Conservation (phyloP, 257 asterid genomes). For the Gentiana dahurica region DNA sequence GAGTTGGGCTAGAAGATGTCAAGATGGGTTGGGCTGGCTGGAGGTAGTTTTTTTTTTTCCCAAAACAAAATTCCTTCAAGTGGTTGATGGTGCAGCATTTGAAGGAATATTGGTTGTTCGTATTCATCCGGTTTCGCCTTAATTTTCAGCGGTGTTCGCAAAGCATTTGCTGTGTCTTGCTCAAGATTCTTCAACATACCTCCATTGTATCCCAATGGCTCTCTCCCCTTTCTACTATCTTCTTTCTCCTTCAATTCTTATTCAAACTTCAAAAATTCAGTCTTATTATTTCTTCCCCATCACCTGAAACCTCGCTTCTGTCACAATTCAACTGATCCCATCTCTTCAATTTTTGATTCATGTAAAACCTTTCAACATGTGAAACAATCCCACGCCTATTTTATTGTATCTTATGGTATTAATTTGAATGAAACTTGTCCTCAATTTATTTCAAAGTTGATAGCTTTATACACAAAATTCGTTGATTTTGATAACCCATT, state of each 20-base stretch:
- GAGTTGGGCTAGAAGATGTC: too few relatives aligned
- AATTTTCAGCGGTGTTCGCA: too few relatives aligned
- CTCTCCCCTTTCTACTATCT: slow-evolving; percentile 1
- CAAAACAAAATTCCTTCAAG: too few relatives aligned
- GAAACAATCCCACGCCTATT: slow-evolving; percentile 29
- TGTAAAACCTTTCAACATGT: slow-evolving; percentile 23
- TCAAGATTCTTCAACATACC: slow-evolving; percentile 4
- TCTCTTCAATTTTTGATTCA: slow-evolving; percentile 15
- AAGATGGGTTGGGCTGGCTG: too few relatives aligned
- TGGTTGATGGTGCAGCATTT: too few relatives aligned
- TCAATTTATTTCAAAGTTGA: slow-evolving; percentile 16
- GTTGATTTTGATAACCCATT: slow-evolving; percentile 19
- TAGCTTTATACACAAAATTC: slow-evolving; percentile 23
- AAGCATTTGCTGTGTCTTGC: not conserved
- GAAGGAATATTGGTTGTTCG: too few relatives aligned
- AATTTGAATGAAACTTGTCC: not conserved
- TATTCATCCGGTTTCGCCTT: too few relatives aligned
- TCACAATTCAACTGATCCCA: slow-evolving; percentile 4
- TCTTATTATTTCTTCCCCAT: slow-evolving; percentile 14
- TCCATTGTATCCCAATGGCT: slow-evolving; percentile 16
- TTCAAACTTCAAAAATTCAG: slow-evolving; percentile 4
- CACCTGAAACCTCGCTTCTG: slow-evolving; percentile 14
- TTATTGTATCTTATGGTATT: slow-evolving; percentile 19
- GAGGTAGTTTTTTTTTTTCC: too few relatives aligned
- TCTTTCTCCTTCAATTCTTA: slow-evolving; percentile 4